Evolutionary conservation across 1,139 yeast species (phyloP).

Genomic region (Yamadazyma spencermartinsiae): DNA sequence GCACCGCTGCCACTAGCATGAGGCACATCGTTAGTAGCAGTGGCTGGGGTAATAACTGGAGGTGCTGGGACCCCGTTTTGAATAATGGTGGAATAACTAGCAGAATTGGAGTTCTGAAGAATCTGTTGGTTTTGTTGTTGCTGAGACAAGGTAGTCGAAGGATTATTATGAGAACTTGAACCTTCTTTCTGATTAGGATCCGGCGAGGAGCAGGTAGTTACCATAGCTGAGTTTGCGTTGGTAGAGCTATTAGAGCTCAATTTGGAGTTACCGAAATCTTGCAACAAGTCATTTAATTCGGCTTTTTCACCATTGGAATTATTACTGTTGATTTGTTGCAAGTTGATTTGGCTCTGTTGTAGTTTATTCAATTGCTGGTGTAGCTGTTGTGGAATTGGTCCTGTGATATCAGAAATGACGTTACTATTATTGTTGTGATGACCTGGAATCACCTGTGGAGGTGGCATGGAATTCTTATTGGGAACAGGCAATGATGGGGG

Average conservation of each 20-base stretch:
- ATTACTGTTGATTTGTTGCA: conserved; percentile 9
- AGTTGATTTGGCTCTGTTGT: conserved; percentile 12
- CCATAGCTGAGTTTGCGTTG: conserved; percentile 11
- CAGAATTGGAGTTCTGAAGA: conserved; percentile 20
- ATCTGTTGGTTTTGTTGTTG: conserved; percentile 3
- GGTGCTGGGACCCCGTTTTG: conserved; percentile 19
- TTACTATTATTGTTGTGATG: background rate
- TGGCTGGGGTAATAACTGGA: conserved; percentile 18
- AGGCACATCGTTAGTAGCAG: conserved; percentile 10
- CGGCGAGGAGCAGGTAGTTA: conserved; percentile 13
- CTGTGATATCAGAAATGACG: background rate
- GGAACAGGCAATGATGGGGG: conserved; percentile 7
- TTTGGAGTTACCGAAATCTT: conserved; percentile 19
- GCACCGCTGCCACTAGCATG: background rate
- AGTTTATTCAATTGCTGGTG: conserved; percentile 15
- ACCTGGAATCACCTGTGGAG: conserved; percentile 2
- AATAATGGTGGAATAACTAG: conserved; percentile 20
- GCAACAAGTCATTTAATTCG: conserved; percentile 14
- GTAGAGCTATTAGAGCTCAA: conserved; percentile 16
- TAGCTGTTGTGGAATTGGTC: conserved; percentile 11
- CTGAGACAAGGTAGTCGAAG: background rate
- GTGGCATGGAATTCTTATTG: conserved; percentile 3
- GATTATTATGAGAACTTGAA: background rate
- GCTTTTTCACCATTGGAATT: conserved; percentile 9
- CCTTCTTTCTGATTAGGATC: conserved; percentile 6